Conservation (phyloP, 371 early-diverging fungal species). For the Umbelopsis sp. region DNA sequence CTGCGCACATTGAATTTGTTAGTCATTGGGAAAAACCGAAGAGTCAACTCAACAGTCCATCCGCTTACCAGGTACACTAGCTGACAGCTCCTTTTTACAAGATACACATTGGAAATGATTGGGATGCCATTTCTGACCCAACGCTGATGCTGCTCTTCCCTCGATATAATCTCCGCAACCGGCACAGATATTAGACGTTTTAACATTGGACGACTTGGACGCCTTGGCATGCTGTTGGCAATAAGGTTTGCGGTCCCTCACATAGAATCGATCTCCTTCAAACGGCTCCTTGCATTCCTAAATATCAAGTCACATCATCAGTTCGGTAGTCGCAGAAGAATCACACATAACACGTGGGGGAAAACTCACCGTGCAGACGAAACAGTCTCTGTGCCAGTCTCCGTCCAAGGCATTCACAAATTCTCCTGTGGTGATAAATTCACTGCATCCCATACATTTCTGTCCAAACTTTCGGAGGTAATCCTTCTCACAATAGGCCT, state of each 20-base stretch:
- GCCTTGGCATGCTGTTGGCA: slow-evolving; percentile 65
- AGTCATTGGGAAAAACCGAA: too few relatives aligned
- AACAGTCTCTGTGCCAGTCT: slow-evolving; percentile 76
- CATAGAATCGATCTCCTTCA: slow-evolving; percentile 49
- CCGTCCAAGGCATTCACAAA: slow-evolving; percentile 62
- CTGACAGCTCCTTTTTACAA: slow-evolving; percentile 47
- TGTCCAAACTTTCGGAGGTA: slow-evolving; percentile 66
- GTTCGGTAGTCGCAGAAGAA: background rate
- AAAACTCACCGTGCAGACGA: slow-evolving; percentile 66
- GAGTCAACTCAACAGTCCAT: too few relatives aligned
- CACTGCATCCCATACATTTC: slow-evolving; percentile 66
- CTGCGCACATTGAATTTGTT: background rate
- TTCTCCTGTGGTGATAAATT: slow-evolving; percentile 56
- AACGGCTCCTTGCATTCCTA: slow-evolving; percentile 61
- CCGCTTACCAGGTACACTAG: slow-evolving; percentile 32
- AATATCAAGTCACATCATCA: background rate
- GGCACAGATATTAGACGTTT: slow-evolving; percentile 31
- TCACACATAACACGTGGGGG: background rate
- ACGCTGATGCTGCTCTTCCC: slow-evolving; percentile 51
- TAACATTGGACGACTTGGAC: background rate
- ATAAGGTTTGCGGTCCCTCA: slow-evolving; percentile 58
- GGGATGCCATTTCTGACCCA: slow-evolving; percentile 56
- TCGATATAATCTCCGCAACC: slow-evolving; percentile 44
- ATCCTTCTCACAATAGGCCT: slow-evolving; percentile 78
- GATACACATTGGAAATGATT: slow-evolving; percentile 55